phyloP scores from a whole-genome alignment of 2,329 filamentous ascomycete genomes.

The Claviceps humidiphila region DNA sequence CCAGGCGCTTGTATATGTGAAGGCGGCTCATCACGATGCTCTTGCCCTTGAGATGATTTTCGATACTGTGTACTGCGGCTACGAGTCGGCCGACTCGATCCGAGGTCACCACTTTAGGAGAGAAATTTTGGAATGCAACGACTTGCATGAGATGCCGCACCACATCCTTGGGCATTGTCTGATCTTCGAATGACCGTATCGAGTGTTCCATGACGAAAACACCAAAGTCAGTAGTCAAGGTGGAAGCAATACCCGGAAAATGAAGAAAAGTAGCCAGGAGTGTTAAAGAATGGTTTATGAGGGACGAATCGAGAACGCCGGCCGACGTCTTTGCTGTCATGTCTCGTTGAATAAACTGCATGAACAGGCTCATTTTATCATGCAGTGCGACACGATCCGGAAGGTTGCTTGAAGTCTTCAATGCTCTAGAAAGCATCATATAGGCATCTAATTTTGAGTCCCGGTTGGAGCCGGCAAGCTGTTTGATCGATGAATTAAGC shows the following conservation, averaged over 20 bases:
- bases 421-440: slow-evolving; percentile 57
- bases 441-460: slow-evolving; percentile 75
- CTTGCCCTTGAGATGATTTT: slow-evolving; percentile 63
- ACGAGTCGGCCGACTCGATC: slow-evolving; percentile 61
- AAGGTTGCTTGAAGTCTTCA: slow-evolving; percentile 72
- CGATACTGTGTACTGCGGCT: slow-evolving; percentile 55
- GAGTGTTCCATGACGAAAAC: slow-evolving; percentile 70
- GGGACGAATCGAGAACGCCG: slow-evolving; percentile 48
- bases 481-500: slow-evolving; percentile 72
- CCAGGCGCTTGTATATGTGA: slow-evolving; percentile 62
- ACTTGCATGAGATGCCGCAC: slow-evolving; percentile 69
- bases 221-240: slow-evolving; percentile 66
- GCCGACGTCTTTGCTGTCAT: slow-evolving; percentile 47
- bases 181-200: slow-evolving; percentile 59
- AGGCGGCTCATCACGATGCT: slow-evolving; percentile 68
- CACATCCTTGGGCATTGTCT: slow-evolving; percentile 59
- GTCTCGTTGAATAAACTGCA: slow-evolving; percentile 75
- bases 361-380: slow-evolving; percentile 63
- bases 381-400: slow-evolving; percentile 61
- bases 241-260: slow-evolving; percentile 55
- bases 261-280: slow-evolving; percentile 66
- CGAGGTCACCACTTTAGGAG: slow-evolving; percentile 57
- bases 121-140: slow-evolving; percentile 68
- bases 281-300: slow-evolving; percentile 66
- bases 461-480: slow-evolving; percentile 62